These are phyloP conservation scores for Diplodia scrobiculata DNA, from an alignment of 2,329 filamentous ascomycete species.

Conservation along the genomic window DNA sequence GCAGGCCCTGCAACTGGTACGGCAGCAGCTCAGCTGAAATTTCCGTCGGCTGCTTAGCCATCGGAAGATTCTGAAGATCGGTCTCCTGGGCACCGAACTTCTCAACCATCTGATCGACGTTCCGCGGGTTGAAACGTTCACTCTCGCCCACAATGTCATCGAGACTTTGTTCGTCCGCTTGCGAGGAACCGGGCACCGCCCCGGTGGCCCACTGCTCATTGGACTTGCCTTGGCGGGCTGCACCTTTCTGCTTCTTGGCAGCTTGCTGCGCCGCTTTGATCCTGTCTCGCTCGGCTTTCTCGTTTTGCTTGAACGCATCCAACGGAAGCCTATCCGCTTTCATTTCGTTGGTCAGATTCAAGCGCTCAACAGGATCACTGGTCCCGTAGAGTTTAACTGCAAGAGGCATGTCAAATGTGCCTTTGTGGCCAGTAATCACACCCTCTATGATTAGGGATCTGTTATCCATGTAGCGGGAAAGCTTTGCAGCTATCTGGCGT, in stretches of 20 bases:
- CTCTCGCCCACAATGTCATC: constrained; percentile 68
- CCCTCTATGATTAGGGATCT: constrained; percentile 67
- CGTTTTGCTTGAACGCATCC: constrained; percentile 54
- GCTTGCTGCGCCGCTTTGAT: constrained; percentile 46
- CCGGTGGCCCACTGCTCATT: constrained; percentile 28
- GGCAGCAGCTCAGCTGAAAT: constrained; percentile 71
- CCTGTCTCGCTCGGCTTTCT: constrained; percentile 55
- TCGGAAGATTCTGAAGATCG: constrained; percentile 58
- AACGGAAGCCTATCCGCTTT: constrained; percentile 63
- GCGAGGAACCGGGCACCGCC: constrained; percentile 28
- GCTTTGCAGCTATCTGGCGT: constrained; percentile 65
- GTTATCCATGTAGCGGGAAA: constrained; percentile 67
- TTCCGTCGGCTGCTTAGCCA: constrained; percentile 66
- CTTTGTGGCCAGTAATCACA: constrained; percentile 66
- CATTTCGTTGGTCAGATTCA: constrained; percentile 62
- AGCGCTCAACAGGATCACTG: constrained; percentile 55
- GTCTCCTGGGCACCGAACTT: constrained; percentile 71
- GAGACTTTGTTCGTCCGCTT: constrained; percentile 54
- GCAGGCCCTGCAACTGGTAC: constrained; percentile 75
- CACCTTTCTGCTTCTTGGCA: constrained; percentile 39
- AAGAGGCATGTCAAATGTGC: constrained; percentile 71
- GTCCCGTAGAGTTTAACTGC: constrained; percentile 70
- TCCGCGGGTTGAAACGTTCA: constrained; percentile 67
- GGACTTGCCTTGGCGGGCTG: constrained; percentile 36
- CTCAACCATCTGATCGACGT: constrained; percentile 66